phyloP scores from a whole-genome alignment of 768 basidiomycete species.

The Glaciozyma martinii region DNA sequence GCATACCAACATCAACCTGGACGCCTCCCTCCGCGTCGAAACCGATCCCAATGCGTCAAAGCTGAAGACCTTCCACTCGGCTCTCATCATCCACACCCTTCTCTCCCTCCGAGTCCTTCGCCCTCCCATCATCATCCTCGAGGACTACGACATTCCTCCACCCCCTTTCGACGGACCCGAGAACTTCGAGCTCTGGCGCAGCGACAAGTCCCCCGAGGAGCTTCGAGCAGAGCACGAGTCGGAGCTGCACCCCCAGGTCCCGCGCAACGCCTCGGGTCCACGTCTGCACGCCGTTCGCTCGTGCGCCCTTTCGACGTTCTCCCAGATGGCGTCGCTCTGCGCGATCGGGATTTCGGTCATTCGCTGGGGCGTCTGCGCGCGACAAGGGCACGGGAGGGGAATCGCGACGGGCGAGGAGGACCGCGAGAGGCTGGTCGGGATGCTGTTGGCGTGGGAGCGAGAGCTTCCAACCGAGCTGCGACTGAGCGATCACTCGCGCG shows the following conservation, averaged over 20 bases:
- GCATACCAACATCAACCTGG: neutral
- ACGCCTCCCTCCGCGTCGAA: neutral
- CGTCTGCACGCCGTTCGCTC: constrained; percentile 6
- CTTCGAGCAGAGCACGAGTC: constrained; percentile 7
- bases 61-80: constrained; percentile 21
- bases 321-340: constrained; percentile 17
- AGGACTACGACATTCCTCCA: constrained; percentile 25
- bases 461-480: constrained; percentile 6
- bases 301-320: constrained; percentile 12
- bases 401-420: constrained; percentile 13
- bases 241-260: neutral
- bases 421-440: constrained; percentile 7
- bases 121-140: constrained; percentile 13
- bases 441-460: constrained; percentile 12
- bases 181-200: constrained; percentile 26
- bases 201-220: constrained; percentile 20
- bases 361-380: constrained; percentile 14
- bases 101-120: constrained; percentile 17
- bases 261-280: neutral
- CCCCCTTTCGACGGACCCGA: constrained; percentile 18
- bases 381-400: constrained; percentile 14
- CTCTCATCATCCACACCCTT: constrained; percentile 23
- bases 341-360: constrained; percentile 17
- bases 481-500: neutral
- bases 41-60: constrained; percentile 10